phyloP scores from a whole-genome alignment of 2,329 filamentous ascomycete species.

The Microsporum canis region DNA sequence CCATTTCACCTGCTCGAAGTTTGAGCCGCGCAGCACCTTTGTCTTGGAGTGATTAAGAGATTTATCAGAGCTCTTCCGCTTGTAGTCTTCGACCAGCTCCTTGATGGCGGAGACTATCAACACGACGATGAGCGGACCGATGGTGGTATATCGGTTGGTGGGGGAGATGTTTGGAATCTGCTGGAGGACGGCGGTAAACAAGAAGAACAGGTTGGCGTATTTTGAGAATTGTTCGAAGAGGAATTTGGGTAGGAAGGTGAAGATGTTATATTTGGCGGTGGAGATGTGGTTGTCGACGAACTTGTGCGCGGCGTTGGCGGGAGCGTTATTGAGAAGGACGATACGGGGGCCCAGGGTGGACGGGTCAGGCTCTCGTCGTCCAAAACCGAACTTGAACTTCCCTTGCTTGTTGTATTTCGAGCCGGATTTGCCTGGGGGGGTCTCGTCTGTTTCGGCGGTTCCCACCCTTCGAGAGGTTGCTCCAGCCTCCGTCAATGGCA shows the following conservation, averaged over 20 bases:
- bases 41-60: conserved; percentile 80
- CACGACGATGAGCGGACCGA: conserved; percentile 83
- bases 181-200: conserved; percentile 89
- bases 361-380: conserved; percentile 71
- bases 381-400: conserved; percentile 89
- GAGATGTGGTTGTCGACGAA: conserved; percentile 96
- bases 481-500: conserved; percentile 75
- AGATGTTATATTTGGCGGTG: conserved; percentile 90
- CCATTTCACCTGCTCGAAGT: conserved; percentile 82
- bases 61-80: conserved; percentile 75
- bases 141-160: conserved; percentile 91
- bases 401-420: conserved; percentile 49
- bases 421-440: conserved; percentile 34
- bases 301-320: conserved; percentile 78
- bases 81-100: conserved; percentile 86
- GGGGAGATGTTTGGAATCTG: conserved; percentile 92
- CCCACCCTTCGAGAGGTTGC: conserved; percentile 39
- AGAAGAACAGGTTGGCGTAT: conserved; percentile 98
- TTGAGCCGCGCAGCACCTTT: conserved; percentile 67
- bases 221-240: conserved; percentile 97
- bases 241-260: conserved; percentile 93
- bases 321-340: conserved; percentile 92
- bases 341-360: conserved; percentile 82
- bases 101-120: conserved; percentile 91
- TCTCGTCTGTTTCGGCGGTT: conserved; percentile 33